Conservation (phyloP, 768 basidiomycete genomes). For the Lanmaoa rubissima region DNA sequence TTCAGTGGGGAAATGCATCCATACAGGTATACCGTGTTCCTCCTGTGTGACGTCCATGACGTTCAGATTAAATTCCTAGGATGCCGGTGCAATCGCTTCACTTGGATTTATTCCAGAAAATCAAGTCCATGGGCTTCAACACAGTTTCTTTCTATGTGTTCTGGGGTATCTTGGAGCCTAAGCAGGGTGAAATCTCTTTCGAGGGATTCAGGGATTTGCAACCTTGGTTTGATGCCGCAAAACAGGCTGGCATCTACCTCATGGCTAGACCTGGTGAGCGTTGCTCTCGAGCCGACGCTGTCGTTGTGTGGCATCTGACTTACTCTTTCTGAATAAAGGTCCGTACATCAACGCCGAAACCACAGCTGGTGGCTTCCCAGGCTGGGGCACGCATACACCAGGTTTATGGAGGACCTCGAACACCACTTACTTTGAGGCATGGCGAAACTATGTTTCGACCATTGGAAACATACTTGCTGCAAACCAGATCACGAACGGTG, state of each 20-base stretch:
- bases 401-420: conserved; percentile 50
- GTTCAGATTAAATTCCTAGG: conserved; percentile 5
- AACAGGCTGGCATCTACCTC: conserved; percentile 27
- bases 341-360: conserved; percentile 32
- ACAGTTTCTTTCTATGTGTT: conserved; percentile 55
- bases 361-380: conserved; percentile 48
- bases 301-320: neutral
- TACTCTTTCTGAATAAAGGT: conserved; percentile 6
- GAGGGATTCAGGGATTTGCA: conserved; percentile 42
- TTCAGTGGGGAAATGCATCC: conserved; percentile 64
- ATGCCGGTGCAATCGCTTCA: conserved; percentile 37
- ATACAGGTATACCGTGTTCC: conserved; percentile 37
- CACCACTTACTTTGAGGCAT: conserved; percentile 46
- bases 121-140: conserved; percentile 43
- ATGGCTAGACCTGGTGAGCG: conserved; percentile 26
- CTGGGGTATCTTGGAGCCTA: conserved; percentile 47
- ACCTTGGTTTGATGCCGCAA: conserved; percentile 32
- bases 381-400: conserved; percentile 56
- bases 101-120: conserved; percentile 59
- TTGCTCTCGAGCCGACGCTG: neutral
- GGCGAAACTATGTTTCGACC: conserved; percentile 53
- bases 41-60: neutral
- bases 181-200: conserved; percentile 50
- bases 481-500: conserved; percentile 60
- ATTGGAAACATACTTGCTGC: conserved; percentile 48